Evolutionary conservation across 768 basidiomycete species (phyloP), one percentile per base, ranked within the genome.

Genomic region (Paxillus involutus): DNA sequence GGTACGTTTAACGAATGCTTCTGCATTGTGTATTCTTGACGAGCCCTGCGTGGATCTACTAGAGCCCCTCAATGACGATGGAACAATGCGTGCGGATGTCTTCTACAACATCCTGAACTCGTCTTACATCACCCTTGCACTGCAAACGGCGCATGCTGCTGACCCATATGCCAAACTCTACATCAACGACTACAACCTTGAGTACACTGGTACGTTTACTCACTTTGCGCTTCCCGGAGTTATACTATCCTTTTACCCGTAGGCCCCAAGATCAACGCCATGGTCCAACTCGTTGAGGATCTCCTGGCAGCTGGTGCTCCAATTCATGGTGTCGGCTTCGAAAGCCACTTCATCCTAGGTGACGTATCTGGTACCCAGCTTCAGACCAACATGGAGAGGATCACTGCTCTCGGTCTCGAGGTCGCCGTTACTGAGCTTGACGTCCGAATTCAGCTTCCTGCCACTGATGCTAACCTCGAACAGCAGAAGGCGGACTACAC

Each of bases 341-440:
- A 86, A 69, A 69, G 73, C 47, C 85, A 86, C 65, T 72, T 85
- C 57, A 80, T 83, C 60, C 78, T 85, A 26, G 84, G 83, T 19
- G 61, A 77, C 56, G 73, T 86, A 14, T 81, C 83, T 1, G 67
- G 75, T 3, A 55, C 61, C n/a, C 53, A 70, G 11, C 64, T 87
- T 46, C 71, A 77, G 51, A 65, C 73, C 3, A 80, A 81, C 54
- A 69, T 85, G 51, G 63, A 77, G 55, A 72, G 77, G 47, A 80
- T 87, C 63, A 76, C 80, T 12, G 77, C 77, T 11, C 78, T 86
- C 26, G 84, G 86, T 4, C 71, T 88, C 41, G 85, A 87, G 59
- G 80, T 86, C 24, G 85, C 84, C 10, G 79, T 86, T 59, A 88
- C 86, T 3, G 86, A 86, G 63, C 77, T 88, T 45, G 85, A 88